Conservation (phyloP, 345 rosid genomes). For the Erucastrum elatum region DNA sequence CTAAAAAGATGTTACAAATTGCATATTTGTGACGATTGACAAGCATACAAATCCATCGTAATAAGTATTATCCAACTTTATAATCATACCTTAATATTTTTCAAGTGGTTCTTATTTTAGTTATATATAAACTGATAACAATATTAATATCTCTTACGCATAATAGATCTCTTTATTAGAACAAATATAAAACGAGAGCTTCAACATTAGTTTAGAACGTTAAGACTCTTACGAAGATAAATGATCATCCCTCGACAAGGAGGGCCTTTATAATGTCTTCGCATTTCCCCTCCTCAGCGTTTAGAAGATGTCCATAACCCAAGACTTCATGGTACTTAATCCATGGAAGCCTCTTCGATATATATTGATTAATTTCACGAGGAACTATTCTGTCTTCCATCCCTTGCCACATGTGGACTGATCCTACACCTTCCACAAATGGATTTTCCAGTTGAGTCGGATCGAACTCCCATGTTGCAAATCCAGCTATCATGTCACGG, state of each 20-base stretch:
- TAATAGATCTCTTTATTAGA: background rate
- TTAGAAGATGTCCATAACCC: slow-evolving; percentile 59
- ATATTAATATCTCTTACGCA: background rate
- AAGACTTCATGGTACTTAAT: slow-evolving; percentile 67
- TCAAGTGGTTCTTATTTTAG: too few species aligned
- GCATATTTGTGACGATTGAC: too few species aligned
- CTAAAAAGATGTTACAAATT: too few species aligned
- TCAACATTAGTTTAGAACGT: background rate
- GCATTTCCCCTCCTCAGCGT: slow-evolving; percentile 41
- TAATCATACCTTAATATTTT: too few species aligned
- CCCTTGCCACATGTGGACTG: slow-evolving; percentile 80
- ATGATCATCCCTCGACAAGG: slow-evolving; percentile 35
- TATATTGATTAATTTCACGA: slow-evolving; percentile 44
- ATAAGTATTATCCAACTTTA: too few species aligned
- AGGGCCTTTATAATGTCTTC: slow-evolving; percentile 58
- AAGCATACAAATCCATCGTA: too few species aligned
- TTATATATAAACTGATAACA: background rate
- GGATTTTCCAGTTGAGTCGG: slow-evolving; percentile 66
- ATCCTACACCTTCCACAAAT: slow-evolving; percentile 52
- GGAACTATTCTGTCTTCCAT: slow-evolving; percentile 65
- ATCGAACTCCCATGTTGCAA: slow-evolving; percentile 78
- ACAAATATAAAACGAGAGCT: background rate
- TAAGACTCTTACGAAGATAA: background rate
- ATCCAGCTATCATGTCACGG: slow-evolving; percentile 62
- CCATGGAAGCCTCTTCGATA: slow-evolving; percentile 70